Evolutionary conservation across 805 yeast species (phyloP), one percentile per base, ranked within the genome.

Genomic region (Wickerhamiella cacticola): DNA sequence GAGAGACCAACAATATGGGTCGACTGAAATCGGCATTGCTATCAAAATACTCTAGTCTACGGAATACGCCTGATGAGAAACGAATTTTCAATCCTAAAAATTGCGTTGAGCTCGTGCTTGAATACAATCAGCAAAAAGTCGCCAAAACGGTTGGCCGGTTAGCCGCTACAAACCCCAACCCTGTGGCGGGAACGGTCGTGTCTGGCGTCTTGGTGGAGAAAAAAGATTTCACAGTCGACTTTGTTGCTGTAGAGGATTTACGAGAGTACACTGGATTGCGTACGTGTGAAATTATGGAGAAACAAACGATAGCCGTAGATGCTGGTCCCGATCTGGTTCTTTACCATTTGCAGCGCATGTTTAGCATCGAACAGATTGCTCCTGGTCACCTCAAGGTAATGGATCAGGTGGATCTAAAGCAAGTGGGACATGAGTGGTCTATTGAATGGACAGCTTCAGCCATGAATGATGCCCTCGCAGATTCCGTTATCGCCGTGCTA

Each of bases 1-100:
- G 99, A 10, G 99, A 92, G 59, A 79, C 92, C 2, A 87, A 85
- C 57, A 96, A 95, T n/a, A 92, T 92, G 97, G 98, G 97, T 49
- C 78, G 98, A 61, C 67, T 92, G 48, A 92, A 92, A 63, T 83
- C 95, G 23, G 97, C 98, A 0, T 69, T 92, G 34, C 66, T 88
- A 53, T 84, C 95, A 40, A 87, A 86, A 63, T 92, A 89, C 59
- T 73, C 86, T 2, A 75, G 78, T 44, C 70, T 82, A 46, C 86
- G 80, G 61, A 86, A 85, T 6, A 85, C 96, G 0, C 92, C 83
- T 15, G 78, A 83, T 43, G 97, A 92, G 61, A 88, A 88, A 9
- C 83, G 79, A 56, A 94, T 92, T 2, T 89, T 76, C 66, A 89
- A 86, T 55, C 99, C 99, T 4, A 75, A 84, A 59, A 89, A 92